Evolutionary conservation across 306 rosid species (phyloP), one percentile per base, ranked within the genome.

Genomic region (Ammopiptanthus mongolicus): DNA sequence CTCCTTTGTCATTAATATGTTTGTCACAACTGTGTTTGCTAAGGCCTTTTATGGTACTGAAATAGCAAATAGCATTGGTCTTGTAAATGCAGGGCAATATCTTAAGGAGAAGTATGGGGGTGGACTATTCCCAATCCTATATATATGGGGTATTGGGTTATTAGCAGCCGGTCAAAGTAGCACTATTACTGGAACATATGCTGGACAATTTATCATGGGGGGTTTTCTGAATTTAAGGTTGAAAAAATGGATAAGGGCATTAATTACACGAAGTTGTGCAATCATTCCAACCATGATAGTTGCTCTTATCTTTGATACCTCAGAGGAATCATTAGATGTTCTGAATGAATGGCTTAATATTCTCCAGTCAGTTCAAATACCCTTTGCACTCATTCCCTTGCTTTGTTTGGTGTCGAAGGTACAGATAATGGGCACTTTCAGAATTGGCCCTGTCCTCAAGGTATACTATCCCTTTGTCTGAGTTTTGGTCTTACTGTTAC

Each of bases 121-220:
- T 44, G 99, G 99, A 29, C 1, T 81, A 51, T 75, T 96, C 64
- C 99, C 99, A 5, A 92, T 96, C 76, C 71, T 96, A 50, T 96
- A 96, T 74, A 90, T 96, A 65, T 96, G 99, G 99, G 98, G 84
- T 66, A 85, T 96, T 37, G 98, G 99, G 48, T 80, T 96, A 68
- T 84, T 96, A 74, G 99, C 99, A 13, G 98, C 99, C 0, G 99
- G 99, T 11, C 99, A 96, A 73, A 96, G 99, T 76, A 95, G 99
- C 80, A 96, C 99, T 46, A 92, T 96, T 51, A 96, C 99, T 8
- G 98, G 99, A 46, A 96, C 99, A 63, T 96, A 96, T 81, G 98
- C 99, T 8, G 99, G 99, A n/a, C 99, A 96, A 70, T 96, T 96
- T 74, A 96, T 96, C 77, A 96, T 96, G 99, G 97, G 97, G 14